Conservation (phyloP, 192 early-diverging fungal species). For the Borealophlyctis nickersoniae region DNA sequence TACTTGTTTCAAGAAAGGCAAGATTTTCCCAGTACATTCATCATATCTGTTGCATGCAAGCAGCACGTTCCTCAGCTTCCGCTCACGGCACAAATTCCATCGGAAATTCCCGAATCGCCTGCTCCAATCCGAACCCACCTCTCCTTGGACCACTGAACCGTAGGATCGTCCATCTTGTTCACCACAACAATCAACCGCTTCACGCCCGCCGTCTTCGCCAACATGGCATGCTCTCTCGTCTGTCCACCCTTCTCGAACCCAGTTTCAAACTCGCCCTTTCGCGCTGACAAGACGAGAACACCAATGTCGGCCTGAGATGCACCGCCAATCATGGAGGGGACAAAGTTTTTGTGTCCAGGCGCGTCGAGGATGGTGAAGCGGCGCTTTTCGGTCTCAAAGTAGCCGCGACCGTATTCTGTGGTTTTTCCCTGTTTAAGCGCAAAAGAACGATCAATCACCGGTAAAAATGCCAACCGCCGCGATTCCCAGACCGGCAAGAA, state of each 20-base stretch:
- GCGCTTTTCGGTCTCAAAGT: conserved; percentile 93
- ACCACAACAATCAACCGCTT: conserved; percentile 87
- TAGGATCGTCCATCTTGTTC: conserved; percentile 99
- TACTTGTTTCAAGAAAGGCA: conserved; percentile 85
- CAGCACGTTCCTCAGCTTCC: conserved; percentile 2
- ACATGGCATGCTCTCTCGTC: conserved; percentile 95
- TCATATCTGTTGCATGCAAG: conserved; percentile 69
- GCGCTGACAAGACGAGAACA: conserved; percentile 93
- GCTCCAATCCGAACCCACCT: too few relatives aligned
- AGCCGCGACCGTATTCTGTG: conserved; percentile 95
- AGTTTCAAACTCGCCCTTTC: conserved; percentile 99
- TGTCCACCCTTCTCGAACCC: conserved; percentile 99
- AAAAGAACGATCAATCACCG: conserved; percentile 19
- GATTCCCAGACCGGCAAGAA: not conserved
- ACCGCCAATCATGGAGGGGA: conserved; percentile 96
- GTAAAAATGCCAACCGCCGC: not conserved
- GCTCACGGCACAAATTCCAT: not conserved
- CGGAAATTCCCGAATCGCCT: too few relatives aligned
- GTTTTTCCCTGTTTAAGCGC: conserved; percentile 98
- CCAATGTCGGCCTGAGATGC: conserved; percentile 96
- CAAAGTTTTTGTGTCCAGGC: conserved; percentile 98
- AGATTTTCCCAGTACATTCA: conserved; percentile 78
- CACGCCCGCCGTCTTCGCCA: conserved; percentile 96
- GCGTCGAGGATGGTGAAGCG: conserved; percentile 98
- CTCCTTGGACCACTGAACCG: conserved; percentile 88